Base-by-base conservation (phyloP, 2,329 filamentous ascomycete species). In the Verticillium nubilum region DNA sequence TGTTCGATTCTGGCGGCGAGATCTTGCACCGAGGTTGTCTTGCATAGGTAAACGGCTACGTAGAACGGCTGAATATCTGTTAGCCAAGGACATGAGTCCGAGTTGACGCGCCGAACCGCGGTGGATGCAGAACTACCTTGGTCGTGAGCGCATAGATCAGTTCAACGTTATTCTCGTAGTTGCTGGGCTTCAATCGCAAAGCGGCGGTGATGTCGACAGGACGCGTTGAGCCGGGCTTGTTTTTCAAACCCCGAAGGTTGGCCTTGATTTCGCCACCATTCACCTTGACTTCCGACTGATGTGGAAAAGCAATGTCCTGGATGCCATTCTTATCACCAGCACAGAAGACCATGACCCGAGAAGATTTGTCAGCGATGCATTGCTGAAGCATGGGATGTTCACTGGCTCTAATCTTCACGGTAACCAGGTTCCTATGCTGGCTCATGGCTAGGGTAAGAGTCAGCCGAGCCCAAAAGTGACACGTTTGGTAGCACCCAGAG, bases 181-280 rank as follows among this genome's bases (percentile, higher is more conserved):
- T 81, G 19, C 80, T 69, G 12, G 86, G 84, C 63, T 85, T 87
- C 29, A 91, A 84, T 19, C 88, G 86, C 53, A 98, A 78, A 61
- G 86, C 82, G 64, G 84, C 79, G 7, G 95, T 99, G 62, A 99
- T 89, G 74, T 99, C 95, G 54, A 91, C 92, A 7, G 95, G 95
- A 68, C 92, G 87, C 47, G 95, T 99, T 52, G 95, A 96, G 25
- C 95, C 95, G 6, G 94, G 91, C 73, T 95, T 96, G 73, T 97
- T 97, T 76, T 99, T 99, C 62, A 99, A 76, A 4, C 95, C 95
- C 66, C 95, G 90, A 65, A 96, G 82, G 71, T 98, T 99, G n/a
- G 90, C 89, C 73, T 94, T 95, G 65, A 97, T 83, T 60, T 97
- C 92, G 33, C 89, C 89, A 10, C 86, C 83, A 67, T 99, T 99